These are phyloP conservation scores for Ceriops tagal DNA, from an alignment of 345 rosid species.

Conservation along the genomic window DNA sequence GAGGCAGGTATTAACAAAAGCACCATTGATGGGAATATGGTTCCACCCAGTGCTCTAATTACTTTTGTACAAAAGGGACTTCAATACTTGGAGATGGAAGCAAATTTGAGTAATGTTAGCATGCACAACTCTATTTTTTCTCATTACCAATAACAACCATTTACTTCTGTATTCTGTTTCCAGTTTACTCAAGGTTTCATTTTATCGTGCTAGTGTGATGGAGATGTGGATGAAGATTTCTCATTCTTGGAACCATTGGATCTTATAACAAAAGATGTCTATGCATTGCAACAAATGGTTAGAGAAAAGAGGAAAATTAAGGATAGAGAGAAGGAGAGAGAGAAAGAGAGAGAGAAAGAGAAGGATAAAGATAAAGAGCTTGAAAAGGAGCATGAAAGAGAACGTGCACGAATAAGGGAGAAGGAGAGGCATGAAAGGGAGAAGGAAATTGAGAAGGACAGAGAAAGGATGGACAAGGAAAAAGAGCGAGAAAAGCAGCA, in stretches of 20 bases:
- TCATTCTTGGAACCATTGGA: constrained; percentile 95
- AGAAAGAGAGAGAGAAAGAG: constrained; percentile 14
- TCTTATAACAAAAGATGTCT: constrained; percentile 84
- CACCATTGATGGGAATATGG: constrained; percentile 85
- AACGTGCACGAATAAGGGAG: background rate
- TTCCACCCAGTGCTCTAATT: constrained; percentile 94
- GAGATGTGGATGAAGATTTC: constrained; percentile 88
- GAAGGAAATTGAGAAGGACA: too few relatives aligned
- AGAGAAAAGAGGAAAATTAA: constrained; percentile 71
- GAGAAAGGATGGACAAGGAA: too few relatives aligned
- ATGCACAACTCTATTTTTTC: constrained; percentile 22
- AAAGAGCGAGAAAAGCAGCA: constrained; percentile 58
- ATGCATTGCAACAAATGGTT: constrained; percentile 67
- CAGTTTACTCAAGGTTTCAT: constrained; percentile 16
- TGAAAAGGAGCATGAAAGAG: background rate
- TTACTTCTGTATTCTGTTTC: constrained; percentile 7
- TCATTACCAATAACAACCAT: background rate
- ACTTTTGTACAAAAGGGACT: constrained; percentile 89
- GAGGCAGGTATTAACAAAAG: constrained; percentile 90
- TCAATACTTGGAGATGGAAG: constrained; percentile 98
- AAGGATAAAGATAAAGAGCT: constrained; percentile 1
- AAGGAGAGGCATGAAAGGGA: background rate
- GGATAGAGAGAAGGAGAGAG: constrained; percentile 9
- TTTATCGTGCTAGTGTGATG: constrained; percentile 63
- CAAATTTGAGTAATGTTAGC: constrained; percentile 76